These are phyloP conservation scores for Fomitopsis pinicola DNA, from an alignment of 1,284 basidiomycete genomes.

Conservation along the genomic window DNA sequence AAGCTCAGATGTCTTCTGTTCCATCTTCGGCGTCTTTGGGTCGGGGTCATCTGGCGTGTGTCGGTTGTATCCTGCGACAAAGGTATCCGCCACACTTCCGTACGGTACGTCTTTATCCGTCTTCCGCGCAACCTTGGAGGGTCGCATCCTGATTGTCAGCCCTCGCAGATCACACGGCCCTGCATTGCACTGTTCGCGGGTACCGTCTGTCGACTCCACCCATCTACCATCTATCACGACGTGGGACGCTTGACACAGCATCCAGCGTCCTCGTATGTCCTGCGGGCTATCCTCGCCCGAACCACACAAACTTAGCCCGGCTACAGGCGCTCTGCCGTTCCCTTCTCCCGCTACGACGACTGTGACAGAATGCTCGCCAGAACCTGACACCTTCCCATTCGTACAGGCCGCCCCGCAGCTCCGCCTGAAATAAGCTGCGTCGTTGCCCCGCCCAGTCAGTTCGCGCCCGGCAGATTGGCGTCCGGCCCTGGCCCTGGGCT, in stretches of 20 bases:
- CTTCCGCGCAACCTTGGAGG: background rate
- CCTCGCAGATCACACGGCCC: no score
- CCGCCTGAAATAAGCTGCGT: background rate
- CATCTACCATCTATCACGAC: background rate
- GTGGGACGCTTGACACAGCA: background rate
- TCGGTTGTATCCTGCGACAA: background rate
- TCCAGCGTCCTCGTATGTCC: background rate
- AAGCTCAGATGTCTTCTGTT: background rate
- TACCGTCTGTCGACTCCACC: background rate
- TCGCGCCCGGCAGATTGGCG: background rate
- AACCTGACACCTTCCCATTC: background rate
- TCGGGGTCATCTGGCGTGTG: no score
- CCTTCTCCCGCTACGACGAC: background rate
- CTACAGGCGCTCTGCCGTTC: background rate
- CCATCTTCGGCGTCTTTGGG: background rate
- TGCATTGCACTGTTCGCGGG: background rate
- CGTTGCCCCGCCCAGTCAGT: background rate
- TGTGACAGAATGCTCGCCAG: background rate
- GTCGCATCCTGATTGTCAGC: background rate
- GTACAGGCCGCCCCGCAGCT: background rate
- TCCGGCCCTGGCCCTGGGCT: background rate
- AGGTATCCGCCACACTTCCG: no score
- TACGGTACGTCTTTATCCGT: no score
- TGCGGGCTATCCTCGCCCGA: background rate
- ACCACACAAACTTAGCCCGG: background rate